Conservation (phyloP, 495 filamentous ascomycete species). For the Amphirosellinia nigrospora region DNA sequence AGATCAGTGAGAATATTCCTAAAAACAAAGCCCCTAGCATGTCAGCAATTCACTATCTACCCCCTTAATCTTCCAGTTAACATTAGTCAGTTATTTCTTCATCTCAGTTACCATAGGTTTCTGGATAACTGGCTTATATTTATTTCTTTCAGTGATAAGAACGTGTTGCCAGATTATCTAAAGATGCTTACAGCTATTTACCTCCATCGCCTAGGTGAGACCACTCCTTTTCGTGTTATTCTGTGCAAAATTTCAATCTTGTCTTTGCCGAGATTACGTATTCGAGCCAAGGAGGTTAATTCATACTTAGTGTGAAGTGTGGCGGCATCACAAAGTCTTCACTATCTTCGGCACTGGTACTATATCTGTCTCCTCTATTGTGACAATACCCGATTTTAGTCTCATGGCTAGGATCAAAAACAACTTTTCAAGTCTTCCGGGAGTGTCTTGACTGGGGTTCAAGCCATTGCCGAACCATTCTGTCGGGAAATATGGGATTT, state of each 20-base stretch:
- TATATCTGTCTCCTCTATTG: neutral
- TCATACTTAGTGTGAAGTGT: neutral
- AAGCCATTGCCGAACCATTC: conserved; percentile 5
- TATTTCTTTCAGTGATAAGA: neutral
- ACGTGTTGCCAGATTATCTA: neutral
- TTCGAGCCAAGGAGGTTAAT: neutral
- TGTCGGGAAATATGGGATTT: neutral
- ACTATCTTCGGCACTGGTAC: neutral
- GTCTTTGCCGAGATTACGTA: no score
- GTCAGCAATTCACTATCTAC: no score
- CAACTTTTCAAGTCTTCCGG: neutral
- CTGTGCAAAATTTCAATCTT: neutral
- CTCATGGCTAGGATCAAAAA: neutral
- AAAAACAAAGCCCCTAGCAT: no score
- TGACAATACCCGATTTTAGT: neutral
- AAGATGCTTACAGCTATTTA: neutral
- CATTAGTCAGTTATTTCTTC: neutral
- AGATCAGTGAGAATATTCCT: neutral
- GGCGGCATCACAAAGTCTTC: neutral
- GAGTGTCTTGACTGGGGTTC: neutral
- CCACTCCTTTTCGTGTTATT: neutral
- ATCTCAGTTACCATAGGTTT: neutral
- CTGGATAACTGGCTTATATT: neutral
- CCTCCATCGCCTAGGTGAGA: neutral
- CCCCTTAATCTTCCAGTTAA: neutral